Evolutionary conservation across 495 filamentous ascomycete genomes (phyloP), one percentile per base, ranked within the genome.

Genomic region (Penicillium cosmopolitanum): DNA sequence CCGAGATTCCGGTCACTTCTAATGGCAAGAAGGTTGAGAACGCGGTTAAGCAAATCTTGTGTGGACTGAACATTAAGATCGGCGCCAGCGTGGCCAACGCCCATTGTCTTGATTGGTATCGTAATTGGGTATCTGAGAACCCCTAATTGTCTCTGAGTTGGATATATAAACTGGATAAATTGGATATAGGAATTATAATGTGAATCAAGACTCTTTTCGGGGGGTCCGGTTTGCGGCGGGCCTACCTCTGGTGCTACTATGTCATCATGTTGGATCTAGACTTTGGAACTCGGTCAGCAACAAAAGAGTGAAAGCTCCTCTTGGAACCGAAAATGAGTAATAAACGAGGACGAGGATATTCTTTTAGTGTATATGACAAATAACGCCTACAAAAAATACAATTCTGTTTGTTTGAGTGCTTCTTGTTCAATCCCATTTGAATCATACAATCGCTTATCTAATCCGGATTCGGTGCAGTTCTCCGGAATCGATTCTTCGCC

Each of bases 21-120:
- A 97, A 97, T 67, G 93, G 93, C 43, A 97, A 97, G 79, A 97
- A 96, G 77, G 91, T 97, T 40, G 93, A 97, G 68, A 90, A 93
- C 35, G 89, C 91, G 3, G 92, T 96, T 25, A 96, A 96, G 77
- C 92, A 96, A 78, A 96, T 97, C 42, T 70, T 97, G n/a, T 93
- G 88, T 35, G 93, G 93, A 8, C 81, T 90, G 66, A 85, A 90
- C 53, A 87, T 96, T 55, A 93, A 90, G 76, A 92, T 91, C 11
- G 89, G 88, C 34, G 90, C 93, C 0, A 93, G 89, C 60, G 92
- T 96, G 42, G 90, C 89, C 3, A 96, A 97, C 71, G 84, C 87
- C 1, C 86, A 84, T 61, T 93, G 91, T 66, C 77, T 97, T 63
- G 89, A 88, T 46, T 96, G 90, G 89, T 97, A 94, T 73, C 82